Conservation (phyloP, 73 alveolate species). For the Paramecium octaurelia region DNA sequence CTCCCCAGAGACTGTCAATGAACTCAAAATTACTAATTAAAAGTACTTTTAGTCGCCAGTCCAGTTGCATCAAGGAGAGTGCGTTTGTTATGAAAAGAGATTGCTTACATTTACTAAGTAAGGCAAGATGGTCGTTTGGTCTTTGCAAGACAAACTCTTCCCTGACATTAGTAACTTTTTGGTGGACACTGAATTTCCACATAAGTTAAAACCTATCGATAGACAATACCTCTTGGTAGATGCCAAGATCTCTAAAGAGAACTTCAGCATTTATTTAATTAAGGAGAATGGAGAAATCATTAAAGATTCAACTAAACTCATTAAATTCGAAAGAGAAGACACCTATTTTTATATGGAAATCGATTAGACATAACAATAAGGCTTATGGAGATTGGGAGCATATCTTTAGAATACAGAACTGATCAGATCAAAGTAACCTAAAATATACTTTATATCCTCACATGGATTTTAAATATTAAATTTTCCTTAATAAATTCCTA, state of each 20-base stretch:
- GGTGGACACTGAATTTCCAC: neutral
- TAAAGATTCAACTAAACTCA: neutral
- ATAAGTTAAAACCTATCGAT: neutral
- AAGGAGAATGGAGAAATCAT: constrained; percentile 10
- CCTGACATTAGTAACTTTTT: neutral
- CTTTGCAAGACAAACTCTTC: neutral
- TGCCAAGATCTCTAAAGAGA: constrained; percentile 1
- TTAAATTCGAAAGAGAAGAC: constrained; percentile 16
- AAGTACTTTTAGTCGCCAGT: constrained; percentile 12
- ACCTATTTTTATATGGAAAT: constrained; percentile 9
- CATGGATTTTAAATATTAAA: neutral
- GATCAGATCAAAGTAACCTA: neutral
- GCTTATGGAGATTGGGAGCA: constrained; percentile 47
- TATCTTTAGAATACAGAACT: constrained; percentile 17
- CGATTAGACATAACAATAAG: neutral
- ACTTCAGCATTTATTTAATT: neutral
- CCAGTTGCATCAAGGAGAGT: neutral
- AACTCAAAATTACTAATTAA: neutral
- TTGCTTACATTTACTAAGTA: neutral
- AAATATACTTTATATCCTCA: neutral
- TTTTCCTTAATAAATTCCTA: constrained; percentile 27
- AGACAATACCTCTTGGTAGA: neutral
- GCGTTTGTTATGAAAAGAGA: constrained; percentile 18
- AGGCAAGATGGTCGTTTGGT: constrained; percentile 7
- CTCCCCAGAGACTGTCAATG: neutral